Conservation (phyloP, 2,329 filamentous ascomycete genomes). For the Drechslerella stenobrocha region DNA sequence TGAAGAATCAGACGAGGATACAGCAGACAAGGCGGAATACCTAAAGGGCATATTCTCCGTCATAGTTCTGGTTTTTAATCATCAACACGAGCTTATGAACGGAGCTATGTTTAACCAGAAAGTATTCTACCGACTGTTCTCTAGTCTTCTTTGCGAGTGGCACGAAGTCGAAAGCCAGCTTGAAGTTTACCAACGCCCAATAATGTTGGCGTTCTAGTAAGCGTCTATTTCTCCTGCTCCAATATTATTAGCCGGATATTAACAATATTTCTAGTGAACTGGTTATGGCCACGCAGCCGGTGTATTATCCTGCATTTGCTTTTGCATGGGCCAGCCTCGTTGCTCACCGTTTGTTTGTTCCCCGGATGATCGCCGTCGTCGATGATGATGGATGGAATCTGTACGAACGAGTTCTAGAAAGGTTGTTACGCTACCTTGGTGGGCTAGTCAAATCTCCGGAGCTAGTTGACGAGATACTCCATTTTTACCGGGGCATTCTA, state of each 20-base stretch:
- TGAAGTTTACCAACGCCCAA: slow-evolving; percentile 67
- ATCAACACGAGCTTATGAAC: slow-evolving; percentile 74
- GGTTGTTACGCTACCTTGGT: slow-evolving; percentile 72
- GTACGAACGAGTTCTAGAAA: slow-evolving; percentile 73
- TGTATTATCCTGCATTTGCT: slow-evolving; percentile 76
- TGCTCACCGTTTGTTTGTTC: slow-evolving; percentile 82
- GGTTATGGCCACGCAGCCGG: slow-evolving; percentile 74
- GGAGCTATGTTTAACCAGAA: slow-evolving; percentile 82
- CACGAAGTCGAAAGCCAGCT: slow-evolving; percentile 64
- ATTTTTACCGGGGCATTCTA: slow-evolving; percentile 76
- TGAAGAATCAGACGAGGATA: slow-evolving; percentile 59
- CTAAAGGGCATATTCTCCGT: slow-evolving; percentile 77
- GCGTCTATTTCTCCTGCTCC: neutral
- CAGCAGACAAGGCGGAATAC: slow-evolving; percentile 68
- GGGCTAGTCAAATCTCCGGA: slow-evolving; percentile 76
- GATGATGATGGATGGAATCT: slow-evolving; percentile 68
- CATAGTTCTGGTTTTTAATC: slow-evolving; percentile 77
- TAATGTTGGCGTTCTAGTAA: slow-evolving; percentile 67
- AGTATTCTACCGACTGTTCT: slow-evolving; percentile 88
- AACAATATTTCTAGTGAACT: slow-evolving; percentile 57
- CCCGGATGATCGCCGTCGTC: slow-evolving; percentile 65
- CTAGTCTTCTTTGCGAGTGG: slow-evolving; percentile 77
- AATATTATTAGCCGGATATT: slow-evolving; percentile 56
- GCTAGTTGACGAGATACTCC: slow-evolving; percentile 56
- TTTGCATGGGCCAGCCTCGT: slow-evolving; percentile 84